phyloP scores from a whole-genome alignment of 2,329 filamentous ascomycete species.

The Coccinonectria pachysandricola region DNA sequence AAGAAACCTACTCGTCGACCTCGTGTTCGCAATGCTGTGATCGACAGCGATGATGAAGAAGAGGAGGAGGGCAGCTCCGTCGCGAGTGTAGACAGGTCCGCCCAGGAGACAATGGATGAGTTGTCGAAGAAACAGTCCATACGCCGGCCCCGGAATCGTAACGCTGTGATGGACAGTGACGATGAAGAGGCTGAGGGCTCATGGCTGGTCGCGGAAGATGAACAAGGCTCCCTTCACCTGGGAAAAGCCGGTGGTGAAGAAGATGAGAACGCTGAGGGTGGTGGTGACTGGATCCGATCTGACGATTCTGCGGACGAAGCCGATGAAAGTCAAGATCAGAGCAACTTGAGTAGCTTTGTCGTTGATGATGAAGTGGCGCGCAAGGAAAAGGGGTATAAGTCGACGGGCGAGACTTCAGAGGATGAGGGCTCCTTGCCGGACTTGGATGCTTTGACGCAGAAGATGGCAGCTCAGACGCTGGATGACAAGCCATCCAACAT shows the following conservation, averaged over 20 bases:
- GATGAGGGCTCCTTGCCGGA: conserved; percentile 25
- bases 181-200: conserved; percentile 62
- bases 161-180: conserved; percentile 55
- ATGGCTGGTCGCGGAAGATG: conserved; percentile 66
- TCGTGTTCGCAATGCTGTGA: conserved; percentile 8
- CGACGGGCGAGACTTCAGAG: conserved; percentile 14
- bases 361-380: conserved; percentile 37
- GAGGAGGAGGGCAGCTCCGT: conserved; percentile 5
- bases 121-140: conserved; percentile 8
- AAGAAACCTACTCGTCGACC: conserved; percentile 6
- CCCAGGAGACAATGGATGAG: too few species aligned
- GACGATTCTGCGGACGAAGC: conserved; percentile 54
- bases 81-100: too few species aligned
- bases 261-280: conserved; percentile 80
- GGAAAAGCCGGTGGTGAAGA: conserved; percentile 76
- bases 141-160: conserved; percentile 37
- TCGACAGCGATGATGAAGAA: conserved; percentile 12
- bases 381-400: conserved; percentile 22
- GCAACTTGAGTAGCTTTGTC: conserved; percentile 45
- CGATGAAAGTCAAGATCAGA: conserved; percentile 41
- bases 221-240: conserved; percentile 50
- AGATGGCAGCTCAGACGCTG: conserved; percentile 28
- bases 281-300: conserved; percentile 66
- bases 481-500: conserved; percentile 14
- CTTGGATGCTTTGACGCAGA: conserved; percentile 26